Evolutionary conservation across 2,329 filamentous ascomycete species (phyloP).

Genomic region (Stemphylium lycopersici): DNA sequence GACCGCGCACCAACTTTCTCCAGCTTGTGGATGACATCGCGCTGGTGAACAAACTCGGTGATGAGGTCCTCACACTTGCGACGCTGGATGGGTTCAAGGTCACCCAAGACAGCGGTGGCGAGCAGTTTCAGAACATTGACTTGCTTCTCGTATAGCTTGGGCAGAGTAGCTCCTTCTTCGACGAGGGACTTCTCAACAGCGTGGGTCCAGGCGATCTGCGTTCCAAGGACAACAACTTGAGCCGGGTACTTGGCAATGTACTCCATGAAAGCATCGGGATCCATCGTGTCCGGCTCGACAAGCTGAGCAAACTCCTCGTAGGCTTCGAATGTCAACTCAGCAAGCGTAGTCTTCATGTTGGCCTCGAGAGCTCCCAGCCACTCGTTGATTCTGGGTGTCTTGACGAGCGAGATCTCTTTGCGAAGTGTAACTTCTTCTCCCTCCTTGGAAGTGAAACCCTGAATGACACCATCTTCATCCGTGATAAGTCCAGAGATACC

Average conservation of each 20-base stretch:
- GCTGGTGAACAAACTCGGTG: conserved; percentile 97
- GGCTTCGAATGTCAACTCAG: conserved; percentile 87
- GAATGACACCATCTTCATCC: conserved; percentile 88
- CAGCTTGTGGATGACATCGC: conserved; percentile 89
- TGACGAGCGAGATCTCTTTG: conserved; percentile 88
- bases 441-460: conserved; percentile 93
- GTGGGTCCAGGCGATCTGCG: conserved; percentile 92
- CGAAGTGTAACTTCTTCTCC: conserved; percentile 86
- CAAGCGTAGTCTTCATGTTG: conserved; percentile 93
- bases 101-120: conserved; percentile 85
- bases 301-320: conserved; percentile 81
- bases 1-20: conserved; percentile 75
- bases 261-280: conserved; percentile 71
- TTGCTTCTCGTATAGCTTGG: conserved; percentile 77
- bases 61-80: conserved; percentile 99
- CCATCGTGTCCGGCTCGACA: conserved; percentile 73
- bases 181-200: conserved; percentile 79
- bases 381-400: conserved; percentile 97
- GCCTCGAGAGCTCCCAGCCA: conserved; percentile 93
- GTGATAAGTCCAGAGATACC: conserved; percentile 89
- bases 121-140: conserved; percentile 84
- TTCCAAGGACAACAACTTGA: conserved; percentile 93
- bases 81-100: conserved; percentile 82
- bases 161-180: conserved; percentile 72
- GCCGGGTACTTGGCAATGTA: conserved; percentile 87